Evolutionary conservation across 2,329 filamentous ascomycete species (phyloP).

Genomic region (Talaromyces amestolkiae): DNA sequence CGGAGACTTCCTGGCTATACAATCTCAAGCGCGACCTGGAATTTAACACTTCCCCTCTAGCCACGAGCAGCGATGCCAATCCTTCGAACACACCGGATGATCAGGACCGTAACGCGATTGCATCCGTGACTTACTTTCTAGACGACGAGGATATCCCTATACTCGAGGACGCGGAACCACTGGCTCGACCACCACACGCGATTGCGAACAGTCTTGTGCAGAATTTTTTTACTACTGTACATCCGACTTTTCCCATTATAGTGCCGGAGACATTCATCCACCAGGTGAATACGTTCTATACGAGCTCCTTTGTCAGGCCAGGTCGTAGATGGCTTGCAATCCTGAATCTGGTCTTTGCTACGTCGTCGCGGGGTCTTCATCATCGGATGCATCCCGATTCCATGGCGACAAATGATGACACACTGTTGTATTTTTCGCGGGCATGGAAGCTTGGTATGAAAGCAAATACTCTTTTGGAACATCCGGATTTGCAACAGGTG

Average conservation of each 20-base stretch:
- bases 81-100: slow-evolving; percentile 20
- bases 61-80: not conserved
- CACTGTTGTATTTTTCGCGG: slow-evolving; percentile 43
- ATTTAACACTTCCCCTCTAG: slow-evolving; percentile 22
- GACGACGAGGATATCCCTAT: slow-evolving; percentile 39
- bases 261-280: slow-evolving; percentile 39
- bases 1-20: slow-evolving; percentile 46
- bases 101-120: slow-evolving; percentile 29
- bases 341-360: slow-evolving; percentile 46
- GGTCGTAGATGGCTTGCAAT: slow-evolving; percentile 43
- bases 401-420: slow-evolving; percentile 32
- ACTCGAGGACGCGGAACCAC: slow-evolving; percentile 36
- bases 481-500: slow-evolving; percentile 45
- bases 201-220: slow-evolving; percentile 42
- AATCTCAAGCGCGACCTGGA: slow-evolving; percentile 39
- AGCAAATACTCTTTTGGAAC: slow-evolving; percentile 35
- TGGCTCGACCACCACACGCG: slow-evolving; percentile 35
- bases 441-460: slow-evolving; percentile 42
- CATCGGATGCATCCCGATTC: slow-evolving; percentile 30
- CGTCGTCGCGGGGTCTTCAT: slow-evolving; percentile 37
- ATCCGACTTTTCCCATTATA: slow-evolving; percentile 45
- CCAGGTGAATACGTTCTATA: slow-evolving; percentile 40
- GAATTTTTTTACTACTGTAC: slow-evolving; percentile 40
- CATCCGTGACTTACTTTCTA: slow-evolving; percentile 39
- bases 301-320: slow-evolving; percentile 31